Conservation (phyloP, 495 filamentous ascomycete species). For the Aspergillus funiculosus region DNA sequence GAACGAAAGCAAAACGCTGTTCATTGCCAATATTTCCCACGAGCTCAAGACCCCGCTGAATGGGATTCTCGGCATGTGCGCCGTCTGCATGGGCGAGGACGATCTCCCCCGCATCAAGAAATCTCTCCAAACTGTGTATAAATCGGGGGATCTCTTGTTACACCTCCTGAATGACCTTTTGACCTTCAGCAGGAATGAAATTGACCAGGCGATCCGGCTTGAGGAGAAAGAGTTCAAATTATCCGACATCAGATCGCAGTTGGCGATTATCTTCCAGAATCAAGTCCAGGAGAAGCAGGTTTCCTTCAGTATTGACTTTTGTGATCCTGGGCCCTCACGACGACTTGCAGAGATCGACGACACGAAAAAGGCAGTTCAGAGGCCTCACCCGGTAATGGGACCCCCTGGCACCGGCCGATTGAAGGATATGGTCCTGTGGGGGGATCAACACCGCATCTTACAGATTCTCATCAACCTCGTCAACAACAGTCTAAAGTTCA, state of each 20-base stretch:
- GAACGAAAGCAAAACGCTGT: slow-evolving; percentile 90
- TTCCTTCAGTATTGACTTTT: slow-evolving; percentile 62
- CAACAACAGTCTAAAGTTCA: slow-evolving; percentile 90
- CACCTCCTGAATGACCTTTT: slow-evolving; percentile 87
- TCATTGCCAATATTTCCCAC: slow-evolving; percentile 94
- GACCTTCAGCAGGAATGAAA: slow-evolving; percentile 91
- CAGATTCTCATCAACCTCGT: slow-evolving; percentile 92
- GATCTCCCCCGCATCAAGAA: slow-evolving; percentile 69
- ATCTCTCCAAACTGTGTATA: slow-evolving; percentile 78
- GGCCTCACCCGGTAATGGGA: slow-evolving; percentile 45
- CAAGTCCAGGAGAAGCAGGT: slow-evolving; percentile 76
- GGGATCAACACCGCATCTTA: slow-evolving; percentile 83
- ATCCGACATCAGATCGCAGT: slow-evolving; percentile 70
- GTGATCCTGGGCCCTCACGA: slow-evolving; percentile 19
- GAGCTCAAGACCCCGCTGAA: slow-evolving; percentile 91
- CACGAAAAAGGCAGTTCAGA: slow-evolving; percentile 32
- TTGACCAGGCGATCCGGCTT: slow-evolving; percentile 68
- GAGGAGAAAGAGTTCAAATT: slow-evolving; percentile 84
- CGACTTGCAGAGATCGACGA: too few species aligned
- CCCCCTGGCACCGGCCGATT: slow-evolving; percentile 57
- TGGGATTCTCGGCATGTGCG: slow-evolving; percentile 88
- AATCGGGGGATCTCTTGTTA: slow-evolving; percentile 80
- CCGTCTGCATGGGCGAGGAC: slow-evolving; percentile 85
- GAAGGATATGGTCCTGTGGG: slow-evolving; percentile 75
- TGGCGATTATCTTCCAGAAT: slow-evolving; percentile 80